phyloP scores from a whole-genome alignment of 768 basidiomycete species.

The Tulasnella calospora region DNA sequence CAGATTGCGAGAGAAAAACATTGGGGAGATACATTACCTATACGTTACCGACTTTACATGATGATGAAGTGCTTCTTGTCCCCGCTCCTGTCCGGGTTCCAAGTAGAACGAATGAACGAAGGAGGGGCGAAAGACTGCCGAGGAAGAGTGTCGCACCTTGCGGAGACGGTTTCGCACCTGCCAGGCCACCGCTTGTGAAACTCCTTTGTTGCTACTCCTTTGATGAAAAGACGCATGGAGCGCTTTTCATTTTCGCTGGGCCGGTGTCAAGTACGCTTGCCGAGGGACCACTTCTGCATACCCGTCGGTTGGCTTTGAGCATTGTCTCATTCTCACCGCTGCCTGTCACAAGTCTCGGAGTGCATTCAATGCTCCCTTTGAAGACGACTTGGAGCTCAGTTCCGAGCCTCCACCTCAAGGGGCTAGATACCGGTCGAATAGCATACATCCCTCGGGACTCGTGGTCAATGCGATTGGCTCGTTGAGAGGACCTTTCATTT shows the following conservation, averaged over 20 bases:
- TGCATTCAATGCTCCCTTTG: neutral
- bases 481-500: neutral
- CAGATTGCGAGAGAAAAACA: neutral
- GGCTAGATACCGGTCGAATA: neutral
- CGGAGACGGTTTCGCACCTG: neutral
- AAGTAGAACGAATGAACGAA: neutral
- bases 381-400: conserved; percentile 2
- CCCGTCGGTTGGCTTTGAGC: neutral
- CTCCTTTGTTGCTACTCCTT: neutral
- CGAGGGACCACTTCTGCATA: neutral
- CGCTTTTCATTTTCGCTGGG: conserved; percentile 1
- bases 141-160: neutral
- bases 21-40: neutral
- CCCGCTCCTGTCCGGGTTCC: neutral
- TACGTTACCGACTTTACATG: neutral
- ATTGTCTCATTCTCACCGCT: neutral
- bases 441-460: neutral
- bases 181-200: neutral
- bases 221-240: neutral
- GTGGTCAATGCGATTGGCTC: neutral
- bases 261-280: neutral
- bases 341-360: neutral
- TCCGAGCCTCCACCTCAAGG: conserved; percentile 9
- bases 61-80: neutral
- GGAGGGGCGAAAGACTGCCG: neutral